Evolutionary conservation across 176 grass and related monocot species (phyloP).

Genomic region (Oryza nivara): DNA sequence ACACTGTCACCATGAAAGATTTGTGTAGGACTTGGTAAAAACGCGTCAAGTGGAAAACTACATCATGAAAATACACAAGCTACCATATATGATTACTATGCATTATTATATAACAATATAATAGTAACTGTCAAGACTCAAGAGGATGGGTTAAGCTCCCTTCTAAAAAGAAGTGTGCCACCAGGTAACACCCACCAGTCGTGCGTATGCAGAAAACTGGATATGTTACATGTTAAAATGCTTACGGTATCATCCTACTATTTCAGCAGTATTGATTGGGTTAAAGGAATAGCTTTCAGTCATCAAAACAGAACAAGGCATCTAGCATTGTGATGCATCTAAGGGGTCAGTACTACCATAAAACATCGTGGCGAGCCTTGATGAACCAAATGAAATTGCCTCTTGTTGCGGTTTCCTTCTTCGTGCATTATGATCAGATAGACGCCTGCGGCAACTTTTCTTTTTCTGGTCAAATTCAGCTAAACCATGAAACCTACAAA

Average conservation of each 20-base stretch:
- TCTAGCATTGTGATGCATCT: neutral
- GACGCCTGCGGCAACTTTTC: constrained; percentile 68
- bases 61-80: neutral
- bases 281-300: neutral
- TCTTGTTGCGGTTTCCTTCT: constrained; percentile 71
- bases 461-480: constrained; percentile 87
- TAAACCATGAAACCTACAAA: constrained; percentile 71
- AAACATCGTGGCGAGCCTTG: constrained; percentile 49
- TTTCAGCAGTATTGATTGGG: neutral
- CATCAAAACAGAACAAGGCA: constrained; percentile 3
- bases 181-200: neutral
- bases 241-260: neutral
- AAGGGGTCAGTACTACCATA: constrained; percentile 41
- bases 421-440: constrained; percentile 75
- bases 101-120: neutral
- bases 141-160: neutral
- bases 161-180: neutral
- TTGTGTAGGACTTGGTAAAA: neutral
- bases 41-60: neutral
- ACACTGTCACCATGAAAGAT: neutral
- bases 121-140: neutral
- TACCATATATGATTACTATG: constrained; percentile 11
- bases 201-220: neutral
- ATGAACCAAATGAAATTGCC: constrained; percentile 62
- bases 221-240: neutral